Evolutionary conservation across 2,329 filamentous ascomycete species (phyloP), one percentile per base, ranked within the genome.

Genomic region (Furcasterigmium sp.): DNA sequence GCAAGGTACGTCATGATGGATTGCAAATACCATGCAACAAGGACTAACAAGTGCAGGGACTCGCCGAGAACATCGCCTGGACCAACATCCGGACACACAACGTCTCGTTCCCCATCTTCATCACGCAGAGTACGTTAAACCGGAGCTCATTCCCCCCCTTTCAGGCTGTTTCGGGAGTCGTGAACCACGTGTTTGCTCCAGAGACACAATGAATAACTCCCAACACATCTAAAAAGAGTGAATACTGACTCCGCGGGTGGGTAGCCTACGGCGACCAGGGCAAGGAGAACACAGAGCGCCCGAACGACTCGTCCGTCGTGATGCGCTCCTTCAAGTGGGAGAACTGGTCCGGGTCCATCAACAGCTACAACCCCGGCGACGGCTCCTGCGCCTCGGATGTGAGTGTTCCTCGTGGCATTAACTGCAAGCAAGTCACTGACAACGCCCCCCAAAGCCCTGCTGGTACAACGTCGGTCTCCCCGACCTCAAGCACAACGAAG

Each of bases 21-120:
- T 10, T 28, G 5, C 2, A 3, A 35, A 3, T 10, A 17, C 4
- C 14, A 14, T 14, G 23, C 23, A 11, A 26, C 8, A 2, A 26
- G 17, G 30, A 28, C 39, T 46, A 15, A 46, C 19, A 17, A 18
- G 19, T 13, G 7, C 55, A 64, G 44, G 68, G 67, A 3, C 54
- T 70, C 6, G 66, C 59, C 6, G 63, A 61, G 51, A 67, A 68
- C 41, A 57, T 72, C 36, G 65, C 60, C 25, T 71, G 68, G 68
- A 61, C 57, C 41, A 67, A 70, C 46, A 66, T 70, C 41, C 52
- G 63, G 6, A 48, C 61, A 11, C 63, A 63, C 50, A 71, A 70
- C 44, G 68, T 70, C 23, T 63, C 67, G 0, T 70, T 70, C 47
- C 68, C 68, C 2, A 64, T 70, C 43, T 70, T 68, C 43, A 65